Percentiles rank a stretch among this genome's conserved stretches.
These are phyloP conservation scores for Suillus variegatus DNA, from an alignment of 768 basidiomycete species.

Conservation along the genomic window DNA sequence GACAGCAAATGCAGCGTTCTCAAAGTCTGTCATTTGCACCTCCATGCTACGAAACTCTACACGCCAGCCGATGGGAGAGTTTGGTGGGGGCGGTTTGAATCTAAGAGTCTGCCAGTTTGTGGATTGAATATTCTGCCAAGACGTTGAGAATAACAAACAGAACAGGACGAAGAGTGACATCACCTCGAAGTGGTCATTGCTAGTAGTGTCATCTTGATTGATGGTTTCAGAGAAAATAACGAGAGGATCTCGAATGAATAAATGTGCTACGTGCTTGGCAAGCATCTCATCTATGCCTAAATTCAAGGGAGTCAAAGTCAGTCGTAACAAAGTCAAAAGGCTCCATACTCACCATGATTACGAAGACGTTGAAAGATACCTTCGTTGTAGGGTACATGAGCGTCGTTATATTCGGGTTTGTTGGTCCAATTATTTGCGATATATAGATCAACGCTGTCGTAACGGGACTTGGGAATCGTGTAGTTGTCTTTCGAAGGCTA, in stretches of 20 bases:
- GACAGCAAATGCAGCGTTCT: conserved; percentile 95
- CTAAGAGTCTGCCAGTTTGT: conserved; percentile 99
- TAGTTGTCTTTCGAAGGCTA: conserved; percentile 79
- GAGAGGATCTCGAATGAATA: conserved; percentile 97
- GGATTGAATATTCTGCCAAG: conserved; percentile 88
- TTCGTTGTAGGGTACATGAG: conserved; percentile 74
- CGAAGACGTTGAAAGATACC: conserved; percentile 71
- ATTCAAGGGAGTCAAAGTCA: neutral
- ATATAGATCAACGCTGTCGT: conserved; percentile 94
- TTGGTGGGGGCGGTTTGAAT: conserved; percentile 96
- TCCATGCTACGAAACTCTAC: conserved; percentile 99
- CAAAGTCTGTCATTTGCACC: conserved; percentile 97
- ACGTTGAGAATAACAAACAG: neutral
- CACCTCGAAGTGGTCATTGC: conserved; percentile 96
- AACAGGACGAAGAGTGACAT: conserved; percentile 4
- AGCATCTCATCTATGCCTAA: conserved; percentile 84
- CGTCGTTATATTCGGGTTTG: conserved; percentile 94
- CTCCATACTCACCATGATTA: conserved; percentile 60
- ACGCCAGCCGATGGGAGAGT: conserved; percentile 93
- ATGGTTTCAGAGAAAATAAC: conserved; percentile 95
- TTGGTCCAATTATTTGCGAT: conserved; percentile 86
- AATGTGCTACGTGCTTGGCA: conserved; percentile 89
- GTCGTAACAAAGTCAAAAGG: neutral
- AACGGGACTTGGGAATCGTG: conserved; percentile 93
- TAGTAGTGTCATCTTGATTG: conserved; percentile 83